Base-by-base conservation (phyloP, 2,329 filamentous ascomycete genomes). In the Simplicillium aogashimaense region DNA sequence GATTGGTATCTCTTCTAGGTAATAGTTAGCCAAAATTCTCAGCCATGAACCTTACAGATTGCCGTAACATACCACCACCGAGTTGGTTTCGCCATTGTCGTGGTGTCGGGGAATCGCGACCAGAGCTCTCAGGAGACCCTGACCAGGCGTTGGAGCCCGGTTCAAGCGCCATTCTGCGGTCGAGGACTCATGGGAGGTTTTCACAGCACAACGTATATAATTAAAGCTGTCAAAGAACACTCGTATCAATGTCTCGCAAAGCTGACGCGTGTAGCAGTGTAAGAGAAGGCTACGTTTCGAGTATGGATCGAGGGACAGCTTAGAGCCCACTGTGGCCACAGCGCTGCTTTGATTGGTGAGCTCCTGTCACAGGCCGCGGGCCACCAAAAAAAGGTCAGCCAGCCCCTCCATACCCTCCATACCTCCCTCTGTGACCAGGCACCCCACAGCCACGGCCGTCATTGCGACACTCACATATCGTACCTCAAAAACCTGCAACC, bases 81-180 rank as follows among this genome's bases (percentile, higher is more conserved):
- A 83, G 71, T 58, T 82, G 81, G 60, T 81, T 82, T 61, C 84
- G 83, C 75, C 83, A 83, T 66, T 85, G 81, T 57, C 83, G 78
- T 47, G 77, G 74, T 32, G 78, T 78, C 48, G 83, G 86, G 57
- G 85, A 86, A 48, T 80, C 78, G 56, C 84, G 83, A 47, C 86
- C 86, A 59, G 87, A 92, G 72, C 83, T 89, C 58, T 86, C 78
- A 54, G 87, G 87, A 47, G 88, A 92, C 51, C 69, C 64, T 42
- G 78, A 79, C 54, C 71, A 72, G 45, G 71, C 72, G 49, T 66
- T 65, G 48, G 67, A 61, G 49, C 65, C 68, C 43, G 71, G 68
- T 60, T 84, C 80, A 66, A 78, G 75, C 56, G 76, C 70, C 81
- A 85, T 84, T 51, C 47, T 65, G 54, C 50, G 46, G 15, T 35